These are phyloP conservation scores for Lavandula angustifolia DNA, from an alignment of 257 asterid genomes.

Conservation along the genomic window DNA sequence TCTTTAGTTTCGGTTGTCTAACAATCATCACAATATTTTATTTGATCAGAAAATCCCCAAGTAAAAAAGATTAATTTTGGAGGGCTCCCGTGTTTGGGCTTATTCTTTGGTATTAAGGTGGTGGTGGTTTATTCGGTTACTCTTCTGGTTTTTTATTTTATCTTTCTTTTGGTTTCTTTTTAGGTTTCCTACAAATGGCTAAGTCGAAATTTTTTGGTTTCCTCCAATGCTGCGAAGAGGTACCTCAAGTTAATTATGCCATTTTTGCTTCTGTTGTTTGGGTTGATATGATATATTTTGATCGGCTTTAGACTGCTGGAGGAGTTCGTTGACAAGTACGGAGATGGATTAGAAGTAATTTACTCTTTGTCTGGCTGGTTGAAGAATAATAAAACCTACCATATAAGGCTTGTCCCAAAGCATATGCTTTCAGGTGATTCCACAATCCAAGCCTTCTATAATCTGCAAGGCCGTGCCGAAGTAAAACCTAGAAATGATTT, in stretches of 20 bases:
- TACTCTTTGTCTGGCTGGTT: slow-evolving; percentile 84
- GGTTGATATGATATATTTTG: slow-evolving; percentile 20
- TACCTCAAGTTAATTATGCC: slow-evolving; percentile 24
- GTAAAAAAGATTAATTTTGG: background rate
- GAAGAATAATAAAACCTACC: slow-evolving; percentile 63
- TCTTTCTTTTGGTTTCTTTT: background rate
- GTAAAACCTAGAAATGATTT: background rate
- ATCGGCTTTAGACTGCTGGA: slow-evolving; percentile 61
- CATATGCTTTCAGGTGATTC: slow-evolving; percentile 72
- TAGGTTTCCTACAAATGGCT: slow-evolving; percentile 99
- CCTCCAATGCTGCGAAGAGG: slow-evolving; percentile 95
- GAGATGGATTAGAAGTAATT: slow-evolving; percentile 62
- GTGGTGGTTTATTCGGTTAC: background rate
- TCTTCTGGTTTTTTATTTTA: background rate
- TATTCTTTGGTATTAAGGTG: background rate
- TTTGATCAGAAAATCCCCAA: background rate
- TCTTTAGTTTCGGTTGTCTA: background rate
- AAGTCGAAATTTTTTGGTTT: slow-evolving; percentile 81
- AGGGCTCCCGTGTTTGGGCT: background rate
- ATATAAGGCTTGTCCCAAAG: slow-evolving; percentile 67
- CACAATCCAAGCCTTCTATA: slow-evolving; percentile 1
- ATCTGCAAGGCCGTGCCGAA: background rate
- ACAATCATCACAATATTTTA: background rate
- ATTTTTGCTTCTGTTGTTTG: background rate
- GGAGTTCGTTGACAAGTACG: slow-evolving; percentile 73